Percentiles rank a stretch among this genome's conserved stretches.
phyloP scores from a whole-genome alignment of 768 basidiomycete species.

The Boletellus emodensis region DNA sequence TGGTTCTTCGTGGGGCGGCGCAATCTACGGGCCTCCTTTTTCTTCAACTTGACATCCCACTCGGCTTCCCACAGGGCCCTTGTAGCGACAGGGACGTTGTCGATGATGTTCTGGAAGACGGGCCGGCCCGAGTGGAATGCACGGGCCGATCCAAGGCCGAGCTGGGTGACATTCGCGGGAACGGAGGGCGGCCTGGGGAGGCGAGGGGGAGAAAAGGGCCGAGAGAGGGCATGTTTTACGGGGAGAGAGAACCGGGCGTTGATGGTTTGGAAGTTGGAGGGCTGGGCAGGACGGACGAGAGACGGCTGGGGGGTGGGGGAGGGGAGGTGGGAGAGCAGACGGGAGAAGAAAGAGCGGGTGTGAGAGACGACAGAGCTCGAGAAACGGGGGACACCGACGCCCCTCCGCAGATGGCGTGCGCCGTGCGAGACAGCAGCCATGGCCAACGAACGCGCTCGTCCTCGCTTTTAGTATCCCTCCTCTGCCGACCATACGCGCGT shows the following conservation, averaged over 20 bases:
- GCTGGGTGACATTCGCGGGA: conserved; percentile 52
- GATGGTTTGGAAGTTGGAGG: conserved; percentile 35
- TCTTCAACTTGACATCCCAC: conserved; percentile 53
- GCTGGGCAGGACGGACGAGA: conserved; percentile 10
- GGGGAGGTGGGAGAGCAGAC: conserved; percentile 47
- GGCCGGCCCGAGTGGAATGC: conserved; percentile 72
- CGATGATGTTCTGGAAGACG: conserved; percentile 73
- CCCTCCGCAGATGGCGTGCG: conserved; percentile 23
- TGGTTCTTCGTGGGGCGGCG: conserved; percentile 21
- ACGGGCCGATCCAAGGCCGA: conserved; percentile 73
- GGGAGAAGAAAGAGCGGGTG: conserved; percentile 52
- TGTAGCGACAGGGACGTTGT: conserved; percentile 75
- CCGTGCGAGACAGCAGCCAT: conserved; percentile 28
- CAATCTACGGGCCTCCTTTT: conserved; percentile 35
- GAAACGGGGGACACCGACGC: conserved; percentile 11
- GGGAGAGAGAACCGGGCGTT: conserved; percentile 55
- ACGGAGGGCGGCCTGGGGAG: conserved; percentile 54
- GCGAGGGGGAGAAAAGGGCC: conserved; percentile 43
- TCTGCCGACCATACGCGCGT: conserved; percentile 17
- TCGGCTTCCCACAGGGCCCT: conserved; percentile 75
- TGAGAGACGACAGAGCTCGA: conserved; percentile 34
- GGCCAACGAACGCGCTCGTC: background rate
- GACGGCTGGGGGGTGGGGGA: conserved; percentile 19
- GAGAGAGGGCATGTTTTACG: conserved; percentile 48
- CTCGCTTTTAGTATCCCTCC: background rate